These are phyloP conservation scores for Cyberlindnera veronae DNA, from an alignment of 805 yeast species.

Conservation along the genomic window DNA sequence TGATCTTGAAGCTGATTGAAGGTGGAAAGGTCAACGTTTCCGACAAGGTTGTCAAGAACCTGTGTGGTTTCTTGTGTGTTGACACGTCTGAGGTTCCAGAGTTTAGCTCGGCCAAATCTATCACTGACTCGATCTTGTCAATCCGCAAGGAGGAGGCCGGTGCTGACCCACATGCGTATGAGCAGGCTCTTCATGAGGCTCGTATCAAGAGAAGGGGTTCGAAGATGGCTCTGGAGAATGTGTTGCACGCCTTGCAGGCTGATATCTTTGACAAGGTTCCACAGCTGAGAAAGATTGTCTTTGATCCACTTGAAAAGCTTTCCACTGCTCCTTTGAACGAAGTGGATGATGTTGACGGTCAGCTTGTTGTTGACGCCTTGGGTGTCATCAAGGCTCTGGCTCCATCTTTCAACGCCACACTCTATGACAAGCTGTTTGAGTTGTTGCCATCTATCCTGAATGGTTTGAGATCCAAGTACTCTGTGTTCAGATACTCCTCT, in stretches of 20 bases:
- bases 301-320: constrained; percentile 55
- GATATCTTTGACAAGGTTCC: constrained; percentile 60
- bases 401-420: constrained; percentile 49
- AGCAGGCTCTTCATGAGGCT: constrained; percentile 67
- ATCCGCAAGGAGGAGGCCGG: constrained; percentile 73
- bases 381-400: constrained; percentile 76
- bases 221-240: constrained; percentile 56
- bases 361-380: constrained; percentile 77
- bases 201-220: constrained; percentile 85
- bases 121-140: constrained; percentile 60
- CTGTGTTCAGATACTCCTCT: constrained; percentile 86
- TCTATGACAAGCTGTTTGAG: constrained; percentile 49
- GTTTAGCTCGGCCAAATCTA: constrained; percentile 59
- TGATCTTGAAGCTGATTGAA: constrained; percentile 56
- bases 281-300: constrained; percentile 58
- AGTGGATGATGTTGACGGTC: constrained; percentile 55
- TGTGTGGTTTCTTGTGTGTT: constrained; percentile 91
- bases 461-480: constrained; percentile 61
- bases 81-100: constrained; percentile 97
- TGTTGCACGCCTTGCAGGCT: constrained; percentile 51
- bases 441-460: constrained; percentile 49
- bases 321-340: constrained; percentile 28
- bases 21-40: constrained; percentile 68
- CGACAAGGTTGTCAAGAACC: constrained; percentile 83
- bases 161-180: constrained; percentile 60